phyloP scores from a whole-genome alignment of 2,329 filamentous ascomycete species.

The Myriangium duriaei region DNA sequence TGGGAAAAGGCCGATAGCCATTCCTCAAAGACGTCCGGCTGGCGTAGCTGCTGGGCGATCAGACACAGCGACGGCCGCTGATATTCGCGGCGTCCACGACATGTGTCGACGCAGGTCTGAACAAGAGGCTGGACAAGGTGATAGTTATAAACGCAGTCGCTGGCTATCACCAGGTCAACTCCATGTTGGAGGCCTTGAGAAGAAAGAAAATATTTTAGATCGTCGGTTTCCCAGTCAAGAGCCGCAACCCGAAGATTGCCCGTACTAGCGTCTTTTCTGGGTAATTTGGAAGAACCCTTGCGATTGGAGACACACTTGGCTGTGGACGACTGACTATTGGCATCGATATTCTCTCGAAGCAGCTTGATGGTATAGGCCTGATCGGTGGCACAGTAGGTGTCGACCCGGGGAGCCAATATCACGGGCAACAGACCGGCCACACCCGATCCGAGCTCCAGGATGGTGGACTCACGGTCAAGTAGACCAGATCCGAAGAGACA shows the following conservation, averaged over 20 bases:
- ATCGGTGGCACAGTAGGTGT: conserved; percentile 68
- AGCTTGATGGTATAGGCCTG: conserved; percentile 72
- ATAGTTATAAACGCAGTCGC: conserved; percentile 94
- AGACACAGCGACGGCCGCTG: conserved; percentile 54
- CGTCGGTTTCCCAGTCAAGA: conserved; percentile 71
- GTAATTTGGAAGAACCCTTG: conserved; percentile 1
- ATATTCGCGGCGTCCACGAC: conserved; percentile 39
- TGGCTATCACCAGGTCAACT: conserved; percentile 54
- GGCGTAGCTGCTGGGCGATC: conserved; percentile 78
- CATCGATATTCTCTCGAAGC: conserved; percentile 61
- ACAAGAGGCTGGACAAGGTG: conserved; percentile 69
- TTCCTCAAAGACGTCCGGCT: conserved; percentile 69
- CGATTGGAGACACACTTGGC: neutral
- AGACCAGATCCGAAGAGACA: conserved; percentile 46
- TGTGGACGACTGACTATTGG: conserved; percentile 35
- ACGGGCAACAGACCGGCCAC: conserved; percentile 71
- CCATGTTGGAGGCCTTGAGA: conserved; percentile 31
- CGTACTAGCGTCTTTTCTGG: neutral
- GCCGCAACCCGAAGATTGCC: neutral
- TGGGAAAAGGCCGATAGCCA: conserved; percentile 61
- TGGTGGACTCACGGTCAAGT: conserved; percentile 42
- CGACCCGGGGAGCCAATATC: conserved; percentile 48
- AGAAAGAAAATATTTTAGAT: conserved; percentile 34
- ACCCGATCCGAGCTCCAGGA: conserved; percentile 81
- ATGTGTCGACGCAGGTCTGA: conserved; percentile 66